Percentiles rank a stretch among this genome's conserved stretches.
Conservation (phyloP, 2,329 filamentous ascomycete genomes). For the Fusarium sp. region DNA sequence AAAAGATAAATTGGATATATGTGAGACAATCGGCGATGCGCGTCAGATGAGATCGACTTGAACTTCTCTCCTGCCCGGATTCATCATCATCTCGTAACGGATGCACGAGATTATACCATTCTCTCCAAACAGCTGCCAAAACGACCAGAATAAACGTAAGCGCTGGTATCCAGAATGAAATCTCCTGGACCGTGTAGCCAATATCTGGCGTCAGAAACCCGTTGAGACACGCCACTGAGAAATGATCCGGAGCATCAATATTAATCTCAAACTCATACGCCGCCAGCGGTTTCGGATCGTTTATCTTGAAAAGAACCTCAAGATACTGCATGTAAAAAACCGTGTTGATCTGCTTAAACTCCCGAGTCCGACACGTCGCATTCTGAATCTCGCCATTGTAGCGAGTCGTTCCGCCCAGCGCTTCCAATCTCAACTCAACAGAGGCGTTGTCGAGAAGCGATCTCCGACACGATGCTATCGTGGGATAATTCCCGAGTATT, state of each 20-base stretch:
- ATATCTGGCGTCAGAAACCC: constrained; percentile 34
- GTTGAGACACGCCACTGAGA: constrained; percentile 21
- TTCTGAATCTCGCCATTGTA: constrained; percentile 30
- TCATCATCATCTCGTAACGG: constrained; percentile 18
- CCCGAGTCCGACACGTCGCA: constrained; percentile 14
- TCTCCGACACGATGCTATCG: not conserved
- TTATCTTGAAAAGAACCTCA: constrained; percentile 43
- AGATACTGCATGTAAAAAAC: not conserved
- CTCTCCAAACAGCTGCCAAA: constrained; percentile 25
- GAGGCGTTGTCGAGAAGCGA: constrained; percentile 16
- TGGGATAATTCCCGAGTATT: not conserved
- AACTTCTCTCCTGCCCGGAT: not conserved
- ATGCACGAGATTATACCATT: constrained; percentile 23
- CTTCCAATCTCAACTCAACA: constrained; percentile 15
- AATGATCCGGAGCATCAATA: constrained; percentile 25
- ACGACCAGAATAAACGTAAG: constrained; percentile 21
- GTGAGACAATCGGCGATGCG: constrained; percentile 68
- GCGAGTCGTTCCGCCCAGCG: constrained; percentile 26
- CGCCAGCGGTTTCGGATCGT: constrained; percentile 22
- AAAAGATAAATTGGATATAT: constrained; percentile 79
- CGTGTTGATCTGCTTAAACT: not conserved
- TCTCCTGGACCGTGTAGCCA: not conserved
- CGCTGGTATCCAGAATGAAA: constrained; percentile 28
- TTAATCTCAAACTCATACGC: constrained; percentile 29
- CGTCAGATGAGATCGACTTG: constrained; percentile 28